Conservation (phyloP, 2,329 filamentous ascomycete genomes). For the Byssochlamys sp. region DNA sequence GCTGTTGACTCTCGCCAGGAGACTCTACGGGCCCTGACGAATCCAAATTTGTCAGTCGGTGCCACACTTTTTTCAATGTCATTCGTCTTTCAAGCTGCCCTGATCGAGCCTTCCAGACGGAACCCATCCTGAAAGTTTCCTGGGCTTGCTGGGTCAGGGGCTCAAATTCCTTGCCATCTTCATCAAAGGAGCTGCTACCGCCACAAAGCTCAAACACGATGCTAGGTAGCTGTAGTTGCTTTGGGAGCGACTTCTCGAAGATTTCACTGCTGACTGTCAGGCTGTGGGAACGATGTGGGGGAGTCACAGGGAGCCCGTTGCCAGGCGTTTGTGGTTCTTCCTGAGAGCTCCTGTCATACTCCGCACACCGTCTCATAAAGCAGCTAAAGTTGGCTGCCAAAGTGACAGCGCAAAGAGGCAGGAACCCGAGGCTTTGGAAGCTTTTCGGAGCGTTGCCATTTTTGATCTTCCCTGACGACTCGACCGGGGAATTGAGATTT, state of each 20-base stretch:
- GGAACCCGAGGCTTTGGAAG: conserved; percentile 15
- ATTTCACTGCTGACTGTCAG: conserved; percentile 15
- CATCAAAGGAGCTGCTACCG: conserved; percentile 6
- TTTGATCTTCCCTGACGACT: not conserved
- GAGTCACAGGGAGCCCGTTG: conserved; percentile 18
- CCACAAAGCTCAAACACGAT: conserved; percentile 11
- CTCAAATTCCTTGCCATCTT: conserved; percentile 9
- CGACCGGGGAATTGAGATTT: conserved; percentile 9
- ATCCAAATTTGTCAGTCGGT: conserved; percentile 1
- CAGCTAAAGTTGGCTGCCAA: conserved; percentile 21
- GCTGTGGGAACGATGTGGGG: conserved; percentile 18
- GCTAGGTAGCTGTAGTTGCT: conserved; percentile 10
- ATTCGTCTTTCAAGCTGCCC: conserved; percentile 4
- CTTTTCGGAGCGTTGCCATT: not conserved
- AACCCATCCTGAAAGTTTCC: conserved; percentile 8
- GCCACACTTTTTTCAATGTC: conserved; percentile 8
- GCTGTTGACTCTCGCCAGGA: not conserved
- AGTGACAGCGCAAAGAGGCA: conserved; percentile 25
- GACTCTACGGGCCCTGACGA: not conserved
- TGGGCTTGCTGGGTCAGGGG: conserved; percentile 14
- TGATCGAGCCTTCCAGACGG: conserved; percentile 3
- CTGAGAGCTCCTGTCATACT: conserved; percentile 1
- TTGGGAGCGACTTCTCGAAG: conserved; percentile 4
- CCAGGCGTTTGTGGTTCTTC: conserved; percentile 10
- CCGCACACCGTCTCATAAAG: conserved; percentile 14